Conservation (phyloP, 768 basidiomycete species). For the Trametes elegans region DNA sequence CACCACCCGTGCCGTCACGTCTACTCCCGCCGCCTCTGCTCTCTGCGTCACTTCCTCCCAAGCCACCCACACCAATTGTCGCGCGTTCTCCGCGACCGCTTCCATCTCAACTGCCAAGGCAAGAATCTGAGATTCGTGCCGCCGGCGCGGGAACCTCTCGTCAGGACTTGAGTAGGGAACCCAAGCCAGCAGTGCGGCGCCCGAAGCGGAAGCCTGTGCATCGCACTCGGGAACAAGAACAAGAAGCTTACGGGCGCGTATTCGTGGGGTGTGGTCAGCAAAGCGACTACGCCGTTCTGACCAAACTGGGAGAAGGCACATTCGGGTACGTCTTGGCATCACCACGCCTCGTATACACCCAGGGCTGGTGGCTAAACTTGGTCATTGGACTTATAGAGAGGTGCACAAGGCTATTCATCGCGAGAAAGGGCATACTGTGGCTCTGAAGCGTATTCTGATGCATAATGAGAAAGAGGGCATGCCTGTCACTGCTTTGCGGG, state of each 20-base stretch:
- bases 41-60: slow-evolving; percentile 34
- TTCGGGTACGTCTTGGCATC: slow-evolving; percentile 71
- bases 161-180: not conserved
- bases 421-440: slow-evolving; percentile 61
- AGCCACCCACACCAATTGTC: slow-evolving; percentile 47
- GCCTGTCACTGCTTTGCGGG: slow-evolving; percentile 93
- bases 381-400: slow-evolving; percentile 72
- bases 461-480: slow-evolving; percentile 97
- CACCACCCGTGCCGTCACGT: slow-evolving; percentile 16
- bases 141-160: not conserved
- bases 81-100: slow-evolving; percentile 40
- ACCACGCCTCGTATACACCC: too few species aligned
- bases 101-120: not conserved
- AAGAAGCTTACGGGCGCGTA: slow-evolving; percentile 59
- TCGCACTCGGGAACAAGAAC: slow-evolving; percentile 63
- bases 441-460: slow-evolving; percentile 93
- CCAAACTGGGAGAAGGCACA: slow-evolving; percentile 94
- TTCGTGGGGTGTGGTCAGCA: slow-evolving; percentile 73
- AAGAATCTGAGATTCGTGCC: slow-evolving; percentile 9
- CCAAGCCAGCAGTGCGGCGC: slow-evolving; percentile 21
- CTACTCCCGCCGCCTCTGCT: slow-evolving; percentile 23
- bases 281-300: slow-evolving; percentile 74
- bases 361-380: too few species aligned
- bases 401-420: slow-evolving; percentile 85
- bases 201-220: slow-evolving; percentile 43